These are phyloP conservation scores for Lyophyllum semitale DNA, from an alignment of 768 basidiomycete genomes.

Conservation along the genomic window DNA sequence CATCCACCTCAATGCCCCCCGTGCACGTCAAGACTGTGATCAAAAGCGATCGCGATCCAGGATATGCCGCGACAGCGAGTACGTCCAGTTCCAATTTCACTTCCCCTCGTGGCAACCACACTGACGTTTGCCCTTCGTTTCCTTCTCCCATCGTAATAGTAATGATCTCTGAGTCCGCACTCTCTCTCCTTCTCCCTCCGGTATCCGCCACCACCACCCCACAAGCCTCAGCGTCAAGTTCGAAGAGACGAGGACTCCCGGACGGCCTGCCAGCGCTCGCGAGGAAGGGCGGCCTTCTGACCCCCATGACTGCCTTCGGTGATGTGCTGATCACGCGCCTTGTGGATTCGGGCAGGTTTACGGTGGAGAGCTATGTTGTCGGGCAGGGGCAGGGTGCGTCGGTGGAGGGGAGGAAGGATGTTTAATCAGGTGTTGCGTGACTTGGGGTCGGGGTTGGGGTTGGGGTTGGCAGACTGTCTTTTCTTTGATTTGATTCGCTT, in stretches of 20 bases:
- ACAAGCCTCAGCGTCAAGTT: constrained; percentile 10
- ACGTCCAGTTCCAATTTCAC: constrained; percentile 20
- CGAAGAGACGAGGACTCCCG: constrained; percentile 32
- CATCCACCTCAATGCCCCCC: constrained; percentile 48
- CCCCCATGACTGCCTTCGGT: constrained; percentile 82
- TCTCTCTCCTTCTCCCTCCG: constrained; percentile 61
- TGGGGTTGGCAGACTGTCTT: no score
- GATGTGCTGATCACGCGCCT: constrained; percentile 72
- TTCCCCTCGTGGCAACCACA: constrained; percentile 7
- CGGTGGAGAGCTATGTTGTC: constrained; percentile 56
- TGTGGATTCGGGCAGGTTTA: constrained; percentile 54
- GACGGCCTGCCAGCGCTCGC: constrained; percentile 55
- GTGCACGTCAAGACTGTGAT: constrained; percentile 62
- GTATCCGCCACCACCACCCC: constrained; percentile 18
- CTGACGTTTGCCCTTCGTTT: no score
- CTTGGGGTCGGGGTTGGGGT: no score
- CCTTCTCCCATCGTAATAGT: constrained; percentile 37
- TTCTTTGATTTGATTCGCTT: no score
- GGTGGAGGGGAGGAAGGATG: constrained; percentile 21
- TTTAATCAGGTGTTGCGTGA: no score
- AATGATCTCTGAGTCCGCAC: constrained; percentile 78
- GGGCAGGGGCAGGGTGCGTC: constrained; percentile 15
- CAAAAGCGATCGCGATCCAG: constrained; percentile 75
- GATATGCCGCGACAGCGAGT: constrained; percentile 64
- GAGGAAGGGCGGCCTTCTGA: constrained; percentile 75